Evolutionary conservation across 176 grass and related monocot genomes (phyloP).

Genomic region (Melocanna baccifera): DNA sequence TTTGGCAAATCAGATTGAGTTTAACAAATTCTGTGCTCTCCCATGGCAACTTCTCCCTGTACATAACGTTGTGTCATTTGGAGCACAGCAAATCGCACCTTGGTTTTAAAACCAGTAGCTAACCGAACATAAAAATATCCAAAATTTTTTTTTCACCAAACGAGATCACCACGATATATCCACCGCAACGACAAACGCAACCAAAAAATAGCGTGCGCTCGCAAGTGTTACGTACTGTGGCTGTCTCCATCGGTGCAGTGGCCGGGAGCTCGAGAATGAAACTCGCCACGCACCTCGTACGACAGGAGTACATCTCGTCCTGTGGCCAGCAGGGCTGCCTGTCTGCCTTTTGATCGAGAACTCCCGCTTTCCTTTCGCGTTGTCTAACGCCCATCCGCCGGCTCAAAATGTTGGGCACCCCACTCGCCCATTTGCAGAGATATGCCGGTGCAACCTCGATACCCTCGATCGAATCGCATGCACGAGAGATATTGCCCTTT

Average conservation of each 20-base stretch:
- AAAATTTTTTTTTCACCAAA: no score
- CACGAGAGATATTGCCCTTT: background rate
- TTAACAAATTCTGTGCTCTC: no score
- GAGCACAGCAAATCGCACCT: no score
- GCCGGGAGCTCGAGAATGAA: background rate
- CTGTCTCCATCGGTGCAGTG: background rate
- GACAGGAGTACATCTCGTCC: background rate
- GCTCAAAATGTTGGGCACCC: conserved; percentile 24
- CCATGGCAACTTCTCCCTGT: no score
- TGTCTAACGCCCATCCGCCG: conserved; percentile 33
- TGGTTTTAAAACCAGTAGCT: no score
- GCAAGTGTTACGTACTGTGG: background rate
- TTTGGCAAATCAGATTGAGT: no score
- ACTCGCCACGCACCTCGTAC: background rate
- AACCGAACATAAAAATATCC: no score
- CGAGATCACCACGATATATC: no score
- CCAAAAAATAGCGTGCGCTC: background rate
- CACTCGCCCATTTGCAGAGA: conserved; percentile 35
- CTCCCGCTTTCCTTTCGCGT: background rate
- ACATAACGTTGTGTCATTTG: no score
- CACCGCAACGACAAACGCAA: no score
- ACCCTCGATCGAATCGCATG: background rate
- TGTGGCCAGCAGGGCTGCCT: background rate
- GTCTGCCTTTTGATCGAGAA: background rate
- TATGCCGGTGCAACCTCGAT: background rate